Base-by-base conservation (phyloP, 768 basidiomycete genomes). In the Candolleomyces eurysporus region DNA sequence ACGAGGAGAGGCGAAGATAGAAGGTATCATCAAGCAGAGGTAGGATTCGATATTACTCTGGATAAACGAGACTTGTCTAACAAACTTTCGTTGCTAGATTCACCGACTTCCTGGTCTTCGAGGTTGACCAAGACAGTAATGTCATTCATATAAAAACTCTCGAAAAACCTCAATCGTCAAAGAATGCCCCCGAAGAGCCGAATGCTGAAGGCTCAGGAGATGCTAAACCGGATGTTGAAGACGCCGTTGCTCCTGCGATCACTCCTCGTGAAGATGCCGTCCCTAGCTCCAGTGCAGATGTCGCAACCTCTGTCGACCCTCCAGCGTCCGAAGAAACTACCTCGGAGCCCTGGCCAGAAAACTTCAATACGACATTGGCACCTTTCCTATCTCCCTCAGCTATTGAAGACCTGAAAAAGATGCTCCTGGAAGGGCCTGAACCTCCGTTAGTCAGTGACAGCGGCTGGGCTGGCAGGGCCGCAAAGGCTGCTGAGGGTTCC, bases 1-100 rank as follows among this genome's bases (percentile, higher is more conserved):
- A 19, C 79, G 79, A 11, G 84, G 84, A 61, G 82, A 90, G 22
- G 82, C 87, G 4, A 84, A 84, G 69, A 87, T 98, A 64, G 83
- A 88, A 56, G 96, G 93, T 5, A 96, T 98, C 68, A 98, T 98
- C 73, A 98, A 98, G 75, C 96, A 98, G 77, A 82, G 96, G 96
- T 94, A 61, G 63, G 83, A 69, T 13, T 19, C 39, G 46, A 13
- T 50, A 54, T 36, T 32, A 61, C 36, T 17, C 32, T 36, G 52
- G n/a, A 43, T 32, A 42, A 50, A 60, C 45, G 46, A 53, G 57
- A 9, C 42, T 21, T 45, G 36, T 5, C 36, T 11, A 36, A 36
- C 48, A 39, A 57, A 31, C 19, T 45, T 39, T 22, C 51, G 42
- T 53, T 31, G 40, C 45, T 69, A 97, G 96, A 68, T 98, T 98